phyloP scores from a whole-genome alignment of 179 eudicot species.

The Silene coronaria region DNA sequence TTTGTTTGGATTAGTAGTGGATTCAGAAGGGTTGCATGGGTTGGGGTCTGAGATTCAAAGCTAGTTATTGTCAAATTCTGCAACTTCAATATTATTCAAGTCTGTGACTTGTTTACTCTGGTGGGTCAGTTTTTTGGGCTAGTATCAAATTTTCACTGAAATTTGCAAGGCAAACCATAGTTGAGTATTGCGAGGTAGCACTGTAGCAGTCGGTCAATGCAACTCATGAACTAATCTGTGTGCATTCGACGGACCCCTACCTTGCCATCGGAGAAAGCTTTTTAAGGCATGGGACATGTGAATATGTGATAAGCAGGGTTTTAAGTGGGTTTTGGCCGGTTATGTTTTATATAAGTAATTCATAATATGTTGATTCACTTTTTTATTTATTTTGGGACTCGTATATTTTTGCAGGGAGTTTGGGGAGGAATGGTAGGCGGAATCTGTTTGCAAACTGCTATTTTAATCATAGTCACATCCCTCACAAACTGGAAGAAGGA shows the following conservation, averaged over 20 bases:
- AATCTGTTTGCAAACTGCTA: conserved; percentile 58
- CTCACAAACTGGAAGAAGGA: conserved; percentile 68
- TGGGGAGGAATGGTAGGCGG: conserved; percentile 91
- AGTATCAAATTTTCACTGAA: neutral
- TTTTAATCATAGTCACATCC: conserved; percentile 45
- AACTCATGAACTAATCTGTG: too few species aligned
- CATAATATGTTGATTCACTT: neutral
- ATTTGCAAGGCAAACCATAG: neutral
- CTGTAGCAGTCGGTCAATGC: too few species aligned
- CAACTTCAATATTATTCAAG: neutral
- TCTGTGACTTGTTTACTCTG: neutral
- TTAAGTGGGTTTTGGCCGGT: neutral
- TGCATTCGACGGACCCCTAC: neutral
- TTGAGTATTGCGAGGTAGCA: neutral
- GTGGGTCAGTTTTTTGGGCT: neutral
- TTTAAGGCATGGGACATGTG: neutral
- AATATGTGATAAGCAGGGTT: neutral
- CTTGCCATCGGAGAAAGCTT: neutral
- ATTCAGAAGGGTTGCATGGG: neutral
- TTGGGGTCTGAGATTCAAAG: neutral
- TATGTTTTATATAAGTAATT: neutral
- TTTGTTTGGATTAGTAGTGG: neutral
- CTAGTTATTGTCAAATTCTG: neutral
- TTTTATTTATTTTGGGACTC: neutral
- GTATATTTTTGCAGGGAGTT: conserved; percentile 46